Percentiles rank a stretch among this genome's conserved stretches.
These are phyloP conservation scores for Leptographium flavum DNA, from an alignment of 2,329 filamentous ascomycete genomes.

Conservation along the genomic window DNA sequence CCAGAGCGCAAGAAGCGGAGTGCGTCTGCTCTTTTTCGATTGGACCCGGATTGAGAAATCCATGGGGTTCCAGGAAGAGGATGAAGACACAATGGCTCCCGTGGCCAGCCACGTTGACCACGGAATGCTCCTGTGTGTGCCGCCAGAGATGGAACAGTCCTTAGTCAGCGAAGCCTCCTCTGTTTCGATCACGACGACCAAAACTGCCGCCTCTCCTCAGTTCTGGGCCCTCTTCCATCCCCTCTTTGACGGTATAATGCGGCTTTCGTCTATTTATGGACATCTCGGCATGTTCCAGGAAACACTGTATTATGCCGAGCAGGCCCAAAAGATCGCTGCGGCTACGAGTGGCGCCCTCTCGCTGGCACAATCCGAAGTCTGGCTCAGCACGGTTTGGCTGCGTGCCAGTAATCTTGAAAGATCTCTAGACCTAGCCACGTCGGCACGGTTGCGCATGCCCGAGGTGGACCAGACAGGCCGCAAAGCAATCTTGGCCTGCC, in stretches of 20 bases:
- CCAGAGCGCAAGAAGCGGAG: conserved; percentile 38
- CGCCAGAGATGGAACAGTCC: neutral
- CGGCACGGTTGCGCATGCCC: conserved; percentile 37
- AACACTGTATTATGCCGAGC: conserved; percentile 75
- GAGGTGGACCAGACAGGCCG: conserved; percentile 28
- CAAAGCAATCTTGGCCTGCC: conserved; percentile 34
- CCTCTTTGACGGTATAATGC: conserved; percentile 55
- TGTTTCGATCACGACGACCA: neutral
- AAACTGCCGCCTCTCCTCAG: conserved; percentile 27
- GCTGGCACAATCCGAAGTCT: conserved; percentile 36
- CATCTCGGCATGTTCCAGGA: conserved; percentile 81
- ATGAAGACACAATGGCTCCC: conserved; percentile 12
- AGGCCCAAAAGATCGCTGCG: conserved; percentile 63
- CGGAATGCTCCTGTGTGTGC: neutral
- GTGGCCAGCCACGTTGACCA: neutral
- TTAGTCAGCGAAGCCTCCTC: neutral
- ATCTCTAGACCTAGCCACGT: conserved; percentile 38
- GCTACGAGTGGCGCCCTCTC: conserved; percentile 50
- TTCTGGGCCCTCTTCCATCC: conserved; percentile 71
- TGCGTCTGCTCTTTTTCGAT: conserved; percentile 40
- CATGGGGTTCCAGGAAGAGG: neutral
- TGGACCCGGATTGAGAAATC: conserved; percentile 37
- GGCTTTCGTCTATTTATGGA: conserved; percentile 65
- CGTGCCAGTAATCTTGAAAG: conserved; percentile 45
- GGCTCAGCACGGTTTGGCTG: conserved; percentile 40